These are phyloP conservation scores for Talaromyces islandicus DNA, from an alignment of 2,329 filamentous ascomycete genomes.

Conservation along the genomic window DNA sequence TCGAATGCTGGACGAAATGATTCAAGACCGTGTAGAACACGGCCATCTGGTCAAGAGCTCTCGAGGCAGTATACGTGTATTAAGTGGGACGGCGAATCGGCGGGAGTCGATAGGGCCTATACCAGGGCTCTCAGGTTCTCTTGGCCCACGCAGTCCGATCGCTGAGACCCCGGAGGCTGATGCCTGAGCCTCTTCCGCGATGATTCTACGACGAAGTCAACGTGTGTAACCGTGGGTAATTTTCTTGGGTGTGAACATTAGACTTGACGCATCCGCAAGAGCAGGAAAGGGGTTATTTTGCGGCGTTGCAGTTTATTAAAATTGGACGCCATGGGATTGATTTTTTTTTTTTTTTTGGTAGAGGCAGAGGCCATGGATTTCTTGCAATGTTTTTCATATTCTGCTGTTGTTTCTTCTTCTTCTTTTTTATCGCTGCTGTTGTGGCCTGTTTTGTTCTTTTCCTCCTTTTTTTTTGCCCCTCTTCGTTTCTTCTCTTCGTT, in stretches of 20 bases:
- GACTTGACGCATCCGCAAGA: not conserved
- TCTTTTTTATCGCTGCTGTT: not conserved
- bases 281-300: not conserved
- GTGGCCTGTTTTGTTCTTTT: not conserved
- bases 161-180: slow-evolving; percentile 2
- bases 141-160: not conserved
- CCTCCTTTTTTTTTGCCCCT: not conserved
- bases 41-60: slow-evolving; percentile 63
- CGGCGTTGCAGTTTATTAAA: not conserved
- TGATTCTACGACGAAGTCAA: not conserved
- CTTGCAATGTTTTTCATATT: not conserved
- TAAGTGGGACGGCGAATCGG: slow-evolving; percentile 31
- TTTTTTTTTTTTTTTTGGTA: not conserved
- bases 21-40: slow-evolving; percentile 75
- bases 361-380: not conserved
- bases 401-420: not conserved
- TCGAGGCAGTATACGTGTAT: slow-evolving; percentile 61
- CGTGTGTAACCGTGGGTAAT: not conserved
- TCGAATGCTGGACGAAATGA: slow-evolving; percentile 92
- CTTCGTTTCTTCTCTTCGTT: not conserved
- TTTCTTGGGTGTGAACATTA: not conserved
- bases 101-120: slow-evolving; percentile 19
- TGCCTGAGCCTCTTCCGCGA: not conserved
- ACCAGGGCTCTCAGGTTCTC: not conserved
- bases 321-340: not conserved